Evolutionary conservation across 805 yeast genomes (phyloP).

Genomic region (Naumovozyma castellii): DNA sequence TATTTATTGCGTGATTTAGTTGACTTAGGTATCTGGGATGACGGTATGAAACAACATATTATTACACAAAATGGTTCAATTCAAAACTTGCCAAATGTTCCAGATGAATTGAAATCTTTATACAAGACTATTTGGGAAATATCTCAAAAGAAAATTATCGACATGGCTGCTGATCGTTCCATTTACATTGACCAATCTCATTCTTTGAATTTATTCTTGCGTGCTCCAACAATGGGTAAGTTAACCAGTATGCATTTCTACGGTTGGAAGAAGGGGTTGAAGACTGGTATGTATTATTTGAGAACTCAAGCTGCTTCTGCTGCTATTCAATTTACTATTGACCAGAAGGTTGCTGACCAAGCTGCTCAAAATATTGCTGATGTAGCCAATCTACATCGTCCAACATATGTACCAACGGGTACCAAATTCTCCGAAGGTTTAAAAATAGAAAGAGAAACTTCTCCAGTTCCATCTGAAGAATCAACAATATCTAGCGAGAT

Average conservation of each 20-base stretch:
- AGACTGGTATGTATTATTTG: conserved; percentile 94
- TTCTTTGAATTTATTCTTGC: conserved; percentile 76
- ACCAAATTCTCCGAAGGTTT: conserved; percentile 6
- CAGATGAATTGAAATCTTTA: conserved; percentile 59
- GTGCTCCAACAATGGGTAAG: conserved; percentile 87
- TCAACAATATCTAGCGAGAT: conserved; percentile 31
- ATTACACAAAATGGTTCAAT: conserved; percentile 75
- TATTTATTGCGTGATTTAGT: conserved; percentile 73
- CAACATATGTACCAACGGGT: conserved; percentile 28
- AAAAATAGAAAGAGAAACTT: conserved; percentile 12
- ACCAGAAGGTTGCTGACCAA: conserved; percentile 42
- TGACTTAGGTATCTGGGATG: conserved; percentile 73
- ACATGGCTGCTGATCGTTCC: conserved; percentile 75
- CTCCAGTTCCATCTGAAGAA: conserved; percentile 23
- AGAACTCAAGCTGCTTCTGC: conserved; percentile 95
- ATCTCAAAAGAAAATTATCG: conserved; percentile 71
- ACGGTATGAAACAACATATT: conserved; percentile 63
- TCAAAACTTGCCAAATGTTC: conserved; percentile 61
- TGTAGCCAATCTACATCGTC: conserved; percentile 27
- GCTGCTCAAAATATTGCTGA: conserved; percentile 33
- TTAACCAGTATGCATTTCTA: conserved; percentile 93
- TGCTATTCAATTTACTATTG: conserved; percentile 84
- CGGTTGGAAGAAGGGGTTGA: conserved; percentile 93
- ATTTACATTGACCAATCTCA: conserved; percentile 89
- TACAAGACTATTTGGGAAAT: conserved; percentile 96